phyloP scores from a whole-genome alignment of 176 grass and related monocot genomes.

The Phragmites australis region DNA sequence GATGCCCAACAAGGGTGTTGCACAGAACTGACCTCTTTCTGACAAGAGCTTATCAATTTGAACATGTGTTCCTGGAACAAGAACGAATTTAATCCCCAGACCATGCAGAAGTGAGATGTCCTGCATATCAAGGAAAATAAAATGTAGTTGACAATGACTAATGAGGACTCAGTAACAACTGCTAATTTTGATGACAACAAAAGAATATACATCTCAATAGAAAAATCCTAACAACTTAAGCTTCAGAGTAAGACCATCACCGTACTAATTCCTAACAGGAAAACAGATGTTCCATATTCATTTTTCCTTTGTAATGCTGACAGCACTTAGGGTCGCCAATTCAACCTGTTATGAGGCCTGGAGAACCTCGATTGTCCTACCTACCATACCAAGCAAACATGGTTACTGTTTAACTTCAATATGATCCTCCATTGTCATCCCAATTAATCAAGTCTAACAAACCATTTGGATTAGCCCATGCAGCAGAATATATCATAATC shows the following conservation, averaged over 20 bases:
- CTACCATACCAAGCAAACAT: background rate
- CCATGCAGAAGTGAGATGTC: constrained; percentile 97
- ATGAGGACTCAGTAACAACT: background rate
- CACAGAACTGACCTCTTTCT: constrained; percentile 68
- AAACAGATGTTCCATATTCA: background rate
- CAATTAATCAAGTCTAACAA: background rate
- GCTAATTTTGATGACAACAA: background rate
- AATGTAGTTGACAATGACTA: background rate
- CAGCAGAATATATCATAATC: background rate
- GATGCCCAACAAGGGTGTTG: background rate
- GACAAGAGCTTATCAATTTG: constrained; percentile 81
- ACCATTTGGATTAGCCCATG: background rate
- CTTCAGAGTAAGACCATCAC: background rate
- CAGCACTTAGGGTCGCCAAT: background rate
- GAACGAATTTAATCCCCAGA: constrained; percentile 92
- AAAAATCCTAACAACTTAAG: background rate
- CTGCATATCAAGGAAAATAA: constrained; percentile 42
- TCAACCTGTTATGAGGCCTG: background rate
- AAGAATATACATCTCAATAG: background rate
- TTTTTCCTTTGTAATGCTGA: background rate
- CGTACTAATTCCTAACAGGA: background rate
- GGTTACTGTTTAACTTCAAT: background rate
- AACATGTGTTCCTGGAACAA: constrained; percentile 81
- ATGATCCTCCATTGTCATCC: background rate
- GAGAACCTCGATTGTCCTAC: background rate